phyloP scores from a whole-genome alignment of 495 filamentous ascomycete genomes.

The Aspergillus bertholletiae region DNA sequence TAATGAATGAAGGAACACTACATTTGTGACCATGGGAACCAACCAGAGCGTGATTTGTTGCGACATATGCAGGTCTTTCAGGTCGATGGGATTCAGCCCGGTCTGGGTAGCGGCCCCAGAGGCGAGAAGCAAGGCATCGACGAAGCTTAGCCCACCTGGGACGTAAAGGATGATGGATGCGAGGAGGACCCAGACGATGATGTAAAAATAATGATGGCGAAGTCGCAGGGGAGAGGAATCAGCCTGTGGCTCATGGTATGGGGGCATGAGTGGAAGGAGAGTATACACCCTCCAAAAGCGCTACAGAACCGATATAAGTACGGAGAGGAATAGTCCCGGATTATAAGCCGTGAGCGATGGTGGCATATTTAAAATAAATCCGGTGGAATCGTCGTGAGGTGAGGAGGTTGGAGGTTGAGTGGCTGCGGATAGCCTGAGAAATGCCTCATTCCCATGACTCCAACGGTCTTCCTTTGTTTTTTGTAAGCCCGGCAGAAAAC shows the following conservation, averaged over 20 bases:
- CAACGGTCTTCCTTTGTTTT: background rate
- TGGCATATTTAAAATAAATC: background rate
- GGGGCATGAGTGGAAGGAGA: slow-evolving; percentile 2
- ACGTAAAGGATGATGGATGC: slow-evolving; percentile 68
- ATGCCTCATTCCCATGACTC: background rate
- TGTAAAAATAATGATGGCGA: slow-evolving; percentile 66
- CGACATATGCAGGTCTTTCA: slow-evolving; percentile 65
- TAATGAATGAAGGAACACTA: slow-evolving; percentile 75
- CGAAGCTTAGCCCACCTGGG: slow-evolving; percentile 55
- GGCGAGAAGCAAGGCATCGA: slow-evolving; percentile 82
- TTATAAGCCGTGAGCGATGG: background rate
- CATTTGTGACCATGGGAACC: slow-evolving; percentile 66
- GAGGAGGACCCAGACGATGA: slow-evolving; percentile 59
- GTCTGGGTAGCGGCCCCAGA: slow-evolving; percentile 77
- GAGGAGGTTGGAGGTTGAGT: background rate
- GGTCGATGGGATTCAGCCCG: slow-evolving; percentile 74
- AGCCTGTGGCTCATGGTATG: slow-evolving; percentile 2
- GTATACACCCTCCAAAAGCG: background rate
- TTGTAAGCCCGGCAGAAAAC: background rate
- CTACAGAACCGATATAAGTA: background rate
- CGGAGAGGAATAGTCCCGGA: background rate
- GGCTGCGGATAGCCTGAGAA: background rate
- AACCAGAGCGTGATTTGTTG: slow-evolving; percentile 66
- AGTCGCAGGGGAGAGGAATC: slow-evolving; percentile 13
- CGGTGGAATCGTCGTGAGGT: background rate